A percentile compares a stretch with the other conserved stretches of the same genome.
Evolutionary conservation across 305 asterid species (phyloP).

Genomic region (Withania somnifera): DNA sequence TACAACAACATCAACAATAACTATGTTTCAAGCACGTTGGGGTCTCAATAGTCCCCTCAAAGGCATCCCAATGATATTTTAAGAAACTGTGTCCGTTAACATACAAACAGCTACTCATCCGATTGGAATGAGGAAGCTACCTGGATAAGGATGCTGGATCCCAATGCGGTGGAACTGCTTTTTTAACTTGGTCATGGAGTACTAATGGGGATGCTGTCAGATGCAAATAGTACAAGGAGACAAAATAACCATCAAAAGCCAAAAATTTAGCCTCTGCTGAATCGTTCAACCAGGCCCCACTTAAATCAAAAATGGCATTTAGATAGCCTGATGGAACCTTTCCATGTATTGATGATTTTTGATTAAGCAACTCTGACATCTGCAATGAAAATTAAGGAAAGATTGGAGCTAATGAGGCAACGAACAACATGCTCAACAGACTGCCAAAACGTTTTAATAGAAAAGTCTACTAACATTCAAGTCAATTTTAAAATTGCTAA

Average conservation of each 20-base stretch:
- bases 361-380: constrained; percentile 98
- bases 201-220: constrained; percentile 73
- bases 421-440: background rate
- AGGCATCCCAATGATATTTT: background rate
- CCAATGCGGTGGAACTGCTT: constrained; percentile 89
- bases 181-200: constrained; percentile 84
- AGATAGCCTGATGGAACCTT: constrained; percentile 93
- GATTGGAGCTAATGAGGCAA: background rate
- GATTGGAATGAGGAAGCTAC: constrained; percentile 20
- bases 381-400: constrained; percentile 23
- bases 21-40: background rate
- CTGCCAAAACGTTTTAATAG: too few relatives aligned
- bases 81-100: background rate
- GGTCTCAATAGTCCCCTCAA: background rate
- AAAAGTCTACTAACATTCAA: too few relatives aligned
- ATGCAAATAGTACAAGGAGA: constrained; percentile 78
- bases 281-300: constrained; percentile 91
- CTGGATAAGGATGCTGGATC: constrained; percentile 88
- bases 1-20: background rate
- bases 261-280: constrained; percentile 70
- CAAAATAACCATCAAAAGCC: constrained; percentile 90
- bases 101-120: background rate
- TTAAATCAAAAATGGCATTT: constrained; percentile 81
- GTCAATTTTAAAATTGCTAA: too few relatives aligned
- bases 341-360: constrained; percentile 77